A percentile compares a stretch with the other conserved stretches of the same genome.
phyloP scores from a whole-genome alignment of 2,329 filamentous ascomycete genomes.

The Colletotrichum musicola region DNA sequence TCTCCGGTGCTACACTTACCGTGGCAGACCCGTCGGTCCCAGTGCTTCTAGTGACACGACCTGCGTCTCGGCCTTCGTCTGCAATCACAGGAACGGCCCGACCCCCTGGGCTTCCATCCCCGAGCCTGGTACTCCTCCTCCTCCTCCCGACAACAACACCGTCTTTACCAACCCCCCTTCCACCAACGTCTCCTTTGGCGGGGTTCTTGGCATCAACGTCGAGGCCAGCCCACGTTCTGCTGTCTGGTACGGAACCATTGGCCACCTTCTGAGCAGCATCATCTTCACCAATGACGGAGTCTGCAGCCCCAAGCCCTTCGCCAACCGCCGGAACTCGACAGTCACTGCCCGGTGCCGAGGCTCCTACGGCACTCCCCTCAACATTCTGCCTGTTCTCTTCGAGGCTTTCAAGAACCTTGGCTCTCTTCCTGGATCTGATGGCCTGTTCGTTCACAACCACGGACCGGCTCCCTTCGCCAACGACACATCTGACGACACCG shows the following conservation, averaged over 20 bases:
- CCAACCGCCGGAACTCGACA: constrained; percentile 33
- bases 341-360: constrained; percentile 35
- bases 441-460: constrained; percentile 21
- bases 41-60: constrained; percentile 54
- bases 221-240: constrained; percentile 32
- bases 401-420: constrained; percentile 38
- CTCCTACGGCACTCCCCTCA: constrained; percentile 25
- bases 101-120: constrained; percentile 26
- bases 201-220: constrained; percentile 13
- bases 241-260: constrained; percentile 34
- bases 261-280: constrained; percentile 34
- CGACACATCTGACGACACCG: constrained; percentile 35
- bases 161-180: not conserved
- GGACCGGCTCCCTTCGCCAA: constrained; percentile 33
- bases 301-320: constrained; percentile 34
- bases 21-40: constrained; percentile 53
- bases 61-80: constrained; percentile 57
- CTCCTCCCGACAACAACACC: constrained; percentile 11
- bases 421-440: constrained; percentile 21
- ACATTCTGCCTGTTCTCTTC: constrained; percentile 36
- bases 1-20: constrained; percentile 58
- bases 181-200: constrained; percentile 13
- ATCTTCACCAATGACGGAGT: constrained; percentile 23
- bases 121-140: not conserved
- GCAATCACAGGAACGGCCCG: constrained; percentile 48